phyloP scores from a whole-genome alignment of 2,329 filamentous ascomycete species.

The Trichothecium roseum region DNA sequence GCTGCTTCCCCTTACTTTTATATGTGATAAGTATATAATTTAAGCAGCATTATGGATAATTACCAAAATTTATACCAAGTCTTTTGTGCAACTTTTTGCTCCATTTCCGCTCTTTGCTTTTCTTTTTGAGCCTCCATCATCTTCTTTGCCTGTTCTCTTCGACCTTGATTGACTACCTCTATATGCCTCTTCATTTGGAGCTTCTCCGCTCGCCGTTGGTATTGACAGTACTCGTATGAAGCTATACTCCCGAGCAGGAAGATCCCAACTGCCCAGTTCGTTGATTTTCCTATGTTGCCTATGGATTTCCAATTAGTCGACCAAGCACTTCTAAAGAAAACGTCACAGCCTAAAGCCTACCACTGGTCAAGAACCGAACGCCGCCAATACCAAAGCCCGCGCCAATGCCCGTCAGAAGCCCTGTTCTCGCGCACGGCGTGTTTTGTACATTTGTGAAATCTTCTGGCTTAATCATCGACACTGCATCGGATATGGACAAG shows the following conservation, averaged over 20 bases:
- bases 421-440: slow-evolving; percentile 74
- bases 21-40: slow-evolving; percentile 7
- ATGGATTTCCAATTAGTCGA: not conserved
- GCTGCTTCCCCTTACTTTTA: slow-evolving; percentile 3
- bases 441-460: slow-evolving; percentile 67
- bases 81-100: slow-evolving; percentile 23
- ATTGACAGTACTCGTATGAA: slow-evolving; percentile 79
- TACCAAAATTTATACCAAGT: slow-evolving; percentile 51
- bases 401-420: slow-evolving; percentile 73
- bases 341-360: slow-evolving; percentile 3
- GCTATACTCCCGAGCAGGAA: slow-evolving; percentile 61
- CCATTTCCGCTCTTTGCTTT: slow-evolving; percentile 18
- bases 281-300: slow-evolving; percentile 37
- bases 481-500: slow-evolving; percentile 43
- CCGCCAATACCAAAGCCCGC: slow-evolving; percentile 68
- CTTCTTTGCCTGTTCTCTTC: slow-evolving; percentile 31
- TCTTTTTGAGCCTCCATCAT: slow-evolving; percentile 30
- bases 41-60: too few relatives aligned
- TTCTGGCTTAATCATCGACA: slow-evolving; percentile 54
- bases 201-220: slow-evolving; percentile 61
- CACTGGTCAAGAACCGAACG: slow-evolving; percentile 39
- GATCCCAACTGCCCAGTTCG: slow-evolving; percentile 77
- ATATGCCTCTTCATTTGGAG: slow-evolving; percentile 78
- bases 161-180: slow-evolving; percentile 49
- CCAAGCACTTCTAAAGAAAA: not conserved